Evolutionary conservation across 352 stramenopile species (phyloP).

Genomic region (Phytophthora quininea): DNA sequence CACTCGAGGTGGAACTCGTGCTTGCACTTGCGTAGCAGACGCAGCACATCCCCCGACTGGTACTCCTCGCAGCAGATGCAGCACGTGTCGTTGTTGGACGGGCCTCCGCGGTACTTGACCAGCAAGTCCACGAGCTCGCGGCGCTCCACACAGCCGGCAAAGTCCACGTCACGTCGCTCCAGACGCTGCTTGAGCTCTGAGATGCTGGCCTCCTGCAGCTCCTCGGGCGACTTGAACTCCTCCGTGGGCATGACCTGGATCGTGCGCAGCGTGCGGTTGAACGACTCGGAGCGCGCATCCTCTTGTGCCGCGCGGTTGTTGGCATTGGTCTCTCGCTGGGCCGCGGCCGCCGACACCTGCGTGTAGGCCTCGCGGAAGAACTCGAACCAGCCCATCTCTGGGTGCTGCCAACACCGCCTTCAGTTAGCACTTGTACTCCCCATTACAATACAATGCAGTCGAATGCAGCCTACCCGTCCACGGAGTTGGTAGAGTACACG

Average conservation of each 20-base stretch:
- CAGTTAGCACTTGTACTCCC: not conserved
- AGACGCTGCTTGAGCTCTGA: slow-evolving; percentile 80
- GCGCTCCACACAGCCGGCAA: slow-evolving; percentile 68
- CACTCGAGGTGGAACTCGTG: slow-evolving; percentile 91
- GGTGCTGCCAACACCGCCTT: slow-evolving; percentile 32
- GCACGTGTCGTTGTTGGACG: slow-evolving; percentile 86
- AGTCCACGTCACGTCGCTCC: slow-evolving; percentile 66
- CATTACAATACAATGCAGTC: not conserved
- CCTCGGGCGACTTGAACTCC: slow-evolving; percentile 68
- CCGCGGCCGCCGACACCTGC: slow-evolving; percentile 40
- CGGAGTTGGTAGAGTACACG: slow-evolving; percentile 56
- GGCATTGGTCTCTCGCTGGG: slow-evolving; percentile 44
- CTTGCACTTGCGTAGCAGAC: slow-evolving; percentile 81
- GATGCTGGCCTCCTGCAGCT: slow-evolving; percentile 61
- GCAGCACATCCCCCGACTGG: slow-evolving; percentile 74
- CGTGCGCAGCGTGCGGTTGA: slow-evolving; percentile 72
- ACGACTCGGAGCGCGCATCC: slow-evolving; percentile 55
- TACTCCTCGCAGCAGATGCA: slow-evolving; percentile 91
- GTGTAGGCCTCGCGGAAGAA: slow-evolving; percentile 65
- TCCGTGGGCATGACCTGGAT: slow-evolving; percentile 86
- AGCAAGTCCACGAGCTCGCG: slow-evolving; percentile 74
- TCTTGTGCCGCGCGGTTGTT: slow-evolving; percentile 40
- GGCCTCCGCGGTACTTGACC: slow-evolving; percentile 74
- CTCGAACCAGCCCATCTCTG: slow-evolving; percentile 60
- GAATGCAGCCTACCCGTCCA: slow-evolving; percentile 27